phyloP scores from a whole-genome alignment of 805 yeast genomes.

The Starmerella stellata region DNA sequence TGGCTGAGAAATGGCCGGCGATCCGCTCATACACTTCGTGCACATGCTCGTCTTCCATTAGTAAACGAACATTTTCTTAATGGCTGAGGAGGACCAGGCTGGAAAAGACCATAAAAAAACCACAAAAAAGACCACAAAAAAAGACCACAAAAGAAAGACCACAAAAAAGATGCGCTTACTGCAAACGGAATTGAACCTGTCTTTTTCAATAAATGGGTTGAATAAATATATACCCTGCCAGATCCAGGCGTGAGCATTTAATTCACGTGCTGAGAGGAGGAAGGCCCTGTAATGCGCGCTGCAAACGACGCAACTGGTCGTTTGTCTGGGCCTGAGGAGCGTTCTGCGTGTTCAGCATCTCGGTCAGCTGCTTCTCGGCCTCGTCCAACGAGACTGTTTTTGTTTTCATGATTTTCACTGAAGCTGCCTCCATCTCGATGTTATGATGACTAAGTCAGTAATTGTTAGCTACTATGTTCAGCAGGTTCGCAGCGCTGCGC shows the following conservation, averaged over 20 bases:
- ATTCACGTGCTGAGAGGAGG: conserved; percentile 40
- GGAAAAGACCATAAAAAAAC: too few species aligned
- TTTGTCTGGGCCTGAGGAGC: conserved; percentile 28
- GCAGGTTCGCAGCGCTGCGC: neutral
- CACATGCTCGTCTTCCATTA: conserved; percentile 52
- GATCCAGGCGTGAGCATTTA: too few species aligned
- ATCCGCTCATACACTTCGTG: conserved; percentile 88
- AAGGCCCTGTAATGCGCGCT: conserved; percentile 61
- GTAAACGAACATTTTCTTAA: too few species aligned
- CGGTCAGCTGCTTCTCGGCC: conserved; percentile 16
- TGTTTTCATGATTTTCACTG: conserved; percentile 6
- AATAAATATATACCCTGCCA: too few species aligned
- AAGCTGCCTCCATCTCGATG: conserved; percentile 10
- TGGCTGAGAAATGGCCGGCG: conserved; percentile 81
- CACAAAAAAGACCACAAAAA: too few species aligned
- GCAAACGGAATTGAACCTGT: too few species aligned
- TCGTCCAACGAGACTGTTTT: conserved; percentile 12
- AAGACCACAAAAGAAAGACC: too few species aligned
- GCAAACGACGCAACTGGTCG: conserved; percentile 54
- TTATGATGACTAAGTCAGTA: neutral
- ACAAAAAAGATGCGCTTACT: too few species aligned
- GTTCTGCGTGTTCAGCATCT: conserved; percentile 19
- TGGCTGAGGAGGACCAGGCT: too few species aligned
- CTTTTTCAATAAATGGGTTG: too few species aligned
- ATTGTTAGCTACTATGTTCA: neutral